phyloP scores from a whole-genome alignment of 306 rosid species.

The Vachellia collinsii region DNA sequence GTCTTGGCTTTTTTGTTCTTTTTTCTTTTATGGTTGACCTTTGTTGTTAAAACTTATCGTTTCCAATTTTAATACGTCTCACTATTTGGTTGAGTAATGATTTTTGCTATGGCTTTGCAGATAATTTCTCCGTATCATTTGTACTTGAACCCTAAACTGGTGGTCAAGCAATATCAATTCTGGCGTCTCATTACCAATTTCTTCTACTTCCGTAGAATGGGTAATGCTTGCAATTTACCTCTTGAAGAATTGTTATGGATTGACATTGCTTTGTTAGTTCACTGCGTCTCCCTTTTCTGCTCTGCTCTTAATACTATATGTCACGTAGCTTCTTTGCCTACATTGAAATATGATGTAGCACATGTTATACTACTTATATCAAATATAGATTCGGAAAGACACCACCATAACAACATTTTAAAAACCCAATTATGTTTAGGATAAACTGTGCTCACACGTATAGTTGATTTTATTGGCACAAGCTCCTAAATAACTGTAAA shows the following conservation, averaged over 20 bases:
- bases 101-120: slow-evolving; percentile 41
- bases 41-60: neutral
- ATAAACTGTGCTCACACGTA: neutral
- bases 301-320: neutral
- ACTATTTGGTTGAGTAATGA: neutral
- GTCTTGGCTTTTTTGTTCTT: neutral
- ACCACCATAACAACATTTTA: neutral
- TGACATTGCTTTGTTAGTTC: neutral
- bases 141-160: slow-evolving; percentile 67
- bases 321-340: neutral
- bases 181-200: slow-evolving; percentile 90
- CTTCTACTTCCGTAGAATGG: slow-evolving; percentile 92
- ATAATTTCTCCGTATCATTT: slow-evolving; percentile 68
- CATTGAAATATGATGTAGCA: neutral
- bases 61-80: neutral
- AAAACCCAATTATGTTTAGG: neutral
- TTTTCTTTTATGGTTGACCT: neutral
- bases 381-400: neutral
- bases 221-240: slow-evolving; percentile 40
- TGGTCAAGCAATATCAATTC: slow-evolving; percentile 63
- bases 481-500: neutral
- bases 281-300: slow-evolving; percentile 1
- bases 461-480: neutral
- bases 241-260: neutral
- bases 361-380: neutral